Percentiles rank a stretch among this genome's conserved stretches.
Evolutionary conservation across 164 flowering plant genomes (phyloP).

Genomic region (Vitis rotundifolia): DNA sequence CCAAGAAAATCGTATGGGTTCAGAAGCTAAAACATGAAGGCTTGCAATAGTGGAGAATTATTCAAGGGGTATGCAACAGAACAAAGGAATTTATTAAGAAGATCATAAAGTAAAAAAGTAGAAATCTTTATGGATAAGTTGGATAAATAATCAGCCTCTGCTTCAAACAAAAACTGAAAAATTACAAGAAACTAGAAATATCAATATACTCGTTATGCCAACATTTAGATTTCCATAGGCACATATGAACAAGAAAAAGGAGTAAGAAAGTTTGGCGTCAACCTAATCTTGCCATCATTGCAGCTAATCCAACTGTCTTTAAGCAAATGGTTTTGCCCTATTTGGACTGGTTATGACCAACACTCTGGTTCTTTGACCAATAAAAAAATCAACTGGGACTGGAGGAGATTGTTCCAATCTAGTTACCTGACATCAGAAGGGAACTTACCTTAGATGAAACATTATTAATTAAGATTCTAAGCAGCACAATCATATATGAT

Average conservation of each 20-base stretch:
- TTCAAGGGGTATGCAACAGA: neutral
- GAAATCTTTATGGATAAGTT: no score
- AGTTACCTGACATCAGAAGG: slow-evolving; percentile 44
- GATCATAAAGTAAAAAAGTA: no score
- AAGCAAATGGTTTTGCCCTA: slow-evolving; percentile 93
- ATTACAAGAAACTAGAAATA: neutral
- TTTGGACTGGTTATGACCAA: slow-evolving; percentile 93
- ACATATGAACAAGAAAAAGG: no score
- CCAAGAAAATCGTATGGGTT: slow-evolving; percentile 84
- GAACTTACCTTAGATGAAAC: neutral
- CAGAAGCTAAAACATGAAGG: slow-evolving; percentile 78
- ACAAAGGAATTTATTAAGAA: neutral
- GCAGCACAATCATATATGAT: neutral
- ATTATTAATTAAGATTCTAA: no score
- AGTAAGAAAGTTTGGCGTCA: no score
- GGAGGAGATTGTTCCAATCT: slow-evolving; percentile 64
- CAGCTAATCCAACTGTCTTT: slow-evolving; percentile 88
- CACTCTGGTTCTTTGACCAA: slow-evolving; percentile 60
- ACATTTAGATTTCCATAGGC: no score
- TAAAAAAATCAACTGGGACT: slow-evolving; percentile 75
- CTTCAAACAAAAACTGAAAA: neutral
- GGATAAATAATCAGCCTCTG: no score
- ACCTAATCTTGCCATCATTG: slow-evolving; percentile 98
- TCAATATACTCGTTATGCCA: neutral
- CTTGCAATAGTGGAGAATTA: slow-evolving; percentile 46